A percentile compares a stretch with the other conserved stretches of the same genome.
These are phyloP conservation scores for Apiospora arundinis DNA, from an alignment of 2,329 filamentous ascomycete genomes.

Conservation along the genomic window DNA sequence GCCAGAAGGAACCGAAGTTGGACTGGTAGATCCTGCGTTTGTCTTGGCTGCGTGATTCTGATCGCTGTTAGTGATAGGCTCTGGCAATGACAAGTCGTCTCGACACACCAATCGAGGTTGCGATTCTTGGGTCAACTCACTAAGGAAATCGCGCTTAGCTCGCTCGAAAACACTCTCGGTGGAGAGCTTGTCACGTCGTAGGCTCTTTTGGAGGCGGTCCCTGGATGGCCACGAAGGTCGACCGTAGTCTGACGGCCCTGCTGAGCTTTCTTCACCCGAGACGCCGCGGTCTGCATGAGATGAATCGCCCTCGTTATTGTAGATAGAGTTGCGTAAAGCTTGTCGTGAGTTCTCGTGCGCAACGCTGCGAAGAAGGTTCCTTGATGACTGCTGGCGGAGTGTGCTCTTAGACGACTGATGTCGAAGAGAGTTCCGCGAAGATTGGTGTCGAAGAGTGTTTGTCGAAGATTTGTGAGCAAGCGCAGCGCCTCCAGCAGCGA, in stretches of 20 bases:
- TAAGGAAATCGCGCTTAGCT: conserved; percentile 12
- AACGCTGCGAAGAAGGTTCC: background rate
- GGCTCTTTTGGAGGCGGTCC: background rate
- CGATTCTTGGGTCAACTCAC: conserved; percentile 12
- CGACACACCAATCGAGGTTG: conserved; percentile 1
- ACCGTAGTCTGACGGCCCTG: background rate
- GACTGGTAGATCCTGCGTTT: conserved; percentile 25
- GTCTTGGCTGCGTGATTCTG: conserved; percentile 23
- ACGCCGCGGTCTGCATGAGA: conserved; percentile 14
- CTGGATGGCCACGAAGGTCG: background rate
- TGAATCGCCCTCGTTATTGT: background rate
- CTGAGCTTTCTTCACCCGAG: background rate
- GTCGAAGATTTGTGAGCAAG: conserved; percentile 17
- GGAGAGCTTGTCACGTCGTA: conserved; percentile 18
- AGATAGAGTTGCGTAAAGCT: conserved; percentile 4
- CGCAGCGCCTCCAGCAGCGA: conserved; percentile 21
- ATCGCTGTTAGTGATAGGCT: conserved; percentile 12
- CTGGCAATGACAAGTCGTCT: conserved; percentile 13
- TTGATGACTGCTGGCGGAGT: conserved; percentile 13
- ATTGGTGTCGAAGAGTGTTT: background rate
- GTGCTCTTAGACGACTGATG: background rate
- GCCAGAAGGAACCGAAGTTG: conserved; percentile 27
- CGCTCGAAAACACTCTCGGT: conserved; percentile 18
- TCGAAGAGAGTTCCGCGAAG: background rate
- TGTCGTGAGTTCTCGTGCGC: background rate